phyloP scores from a whole-genome alignment of 352 stramenopile genomes.

The Aphanomyces invadans region DNA sequence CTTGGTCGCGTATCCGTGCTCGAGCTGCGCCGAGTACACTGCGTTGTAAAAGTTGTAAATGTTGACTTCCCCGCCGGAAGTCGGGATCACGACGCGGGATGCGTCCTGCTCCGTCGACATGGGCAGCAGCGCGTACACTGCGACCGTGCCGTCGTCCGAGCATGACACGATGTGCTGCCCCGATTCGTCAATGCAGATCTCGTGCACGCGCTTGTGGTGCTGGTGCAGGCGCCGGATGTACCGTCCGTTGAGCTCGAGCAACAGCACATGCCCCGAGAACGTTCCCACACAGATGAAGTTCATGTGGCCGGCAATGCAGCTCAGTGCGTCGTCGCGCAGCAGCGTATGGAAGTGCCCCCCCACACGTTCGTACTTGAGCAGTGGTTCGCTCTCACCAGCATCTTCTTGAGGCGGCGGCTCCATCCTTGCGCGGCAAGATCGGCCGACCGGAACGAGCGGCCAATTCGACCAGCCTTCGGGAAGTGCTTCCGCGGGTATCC shows the following conservation, averaged over 20 bases:
- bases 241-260: slow-evolving; percentile 62
- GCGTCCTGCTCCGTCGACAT: slow-evolving; percentile 26
- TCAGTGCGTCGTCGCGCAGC: slow-evolving; percentile 81
- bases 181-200: slow-evolving; percentile 78
- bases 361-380: slow-evolving; percentile 85
- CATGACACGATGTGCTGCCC: slow-evolving; percentile 78
- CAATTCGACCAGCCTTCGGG: not conserved
- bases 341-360: slow-evolving; percentile 76
- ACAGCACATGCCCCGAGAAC: slow-evolving; percentile 71
- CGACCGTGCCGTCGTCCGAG: slow-evolving; percentile 78
- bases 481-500: not conserved
- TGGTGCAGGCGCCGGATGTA: slow-evolving; percentile 78
- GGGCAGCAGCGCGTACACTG: slow-evolving; percentile 65
- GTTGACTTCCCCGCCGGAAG: slow-evolving; percentile 72
- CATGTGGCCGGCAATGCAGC: slow-evolving; percentile 71
- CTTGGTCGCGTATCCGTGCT: slow-evolving; percentile 71
- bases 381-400: slow-evolving; percentile 35
- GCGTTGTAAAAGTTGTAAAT: slow-evolving; percentile 86
- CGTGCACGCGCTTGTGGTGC: slow-evolving; percentile 84
- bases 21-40: slow-evolving; percentile 70
- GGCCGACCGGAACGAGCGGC: no score
- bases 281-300: slow-evolving; percentile 71
- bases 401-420: not conserved
- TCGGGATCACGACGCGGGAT: slow-evolving; percentile 44
- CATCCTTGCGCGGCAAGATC: not conserved